phyloP scores from a whole-genome alignment of 106 monocot species.

The Apostasia ramifera region DNA sequence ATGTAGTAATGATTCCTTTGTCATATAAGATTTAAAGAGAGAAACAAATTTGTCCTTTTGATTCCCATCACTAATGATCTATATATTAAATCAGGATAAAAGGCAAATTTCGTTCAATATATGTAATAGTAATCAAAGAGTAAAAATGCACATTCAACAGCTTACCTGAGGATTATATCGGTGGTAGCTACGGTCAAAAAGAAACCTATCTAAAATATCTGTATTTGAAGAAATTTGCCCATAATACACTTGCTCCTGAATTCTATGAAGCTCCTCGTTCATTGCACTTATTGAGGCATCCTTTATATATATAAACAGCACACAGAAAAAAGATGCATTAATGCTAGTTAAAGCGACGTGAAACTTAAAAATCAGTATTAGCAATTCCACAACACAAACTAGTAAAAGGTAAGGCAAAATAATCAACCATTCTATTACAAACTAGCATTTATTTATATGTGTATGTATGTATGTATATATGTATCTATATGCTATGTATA shows the following conservation, averaged over 20 bases:
- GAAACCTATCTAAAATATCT: constrained; percentile 82
- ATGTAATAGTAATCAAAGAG: background rate
- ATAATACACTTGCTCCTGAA: constrained; percentile 97
- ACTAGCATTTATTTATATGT: too few species aligned
- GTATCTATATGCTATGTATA: background rate
- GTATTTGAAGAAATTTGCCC: constrained; percentile 73
- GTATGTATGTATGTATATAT: background rate
- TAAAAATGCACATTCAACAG: background rate
- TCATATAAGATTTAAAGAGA: constrained; percentile 40
- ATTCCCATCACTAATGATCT: constrained; percentile 71
- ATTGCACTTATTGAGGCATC: constrained; percentile 80
- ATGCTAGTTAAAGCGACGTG: background rate
- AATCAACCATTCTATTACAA: background rate
- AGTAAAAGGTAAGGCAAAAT: background rate
- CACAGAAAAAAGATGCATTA: too few species aligned
- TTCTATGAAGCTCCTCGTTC: constrained; percentile 82
- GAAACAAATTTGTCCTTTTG: constrained; percentile 59
- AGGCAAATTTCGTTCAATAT: background rate
- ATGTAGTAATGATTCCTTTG: constrained; percentile 49
- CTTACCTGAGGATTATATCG: constrained; percentile 82
- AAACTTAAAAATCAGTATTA: background rate
- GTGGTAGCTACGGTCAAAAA: constrained; percentile 64
- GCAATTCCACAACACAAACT: background rate
- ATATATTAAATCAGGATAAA: background rate
- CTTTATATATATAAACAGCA: constrained; percentile 19